A percentile compares a stretch with the other conserved stretches of the same genome.
These are phyloP conservation scores for Amphirosellinia nigrospora DNA, from an alignment of 495 filamentous ascomycete species.

Conservation along the genomic window DNA sequence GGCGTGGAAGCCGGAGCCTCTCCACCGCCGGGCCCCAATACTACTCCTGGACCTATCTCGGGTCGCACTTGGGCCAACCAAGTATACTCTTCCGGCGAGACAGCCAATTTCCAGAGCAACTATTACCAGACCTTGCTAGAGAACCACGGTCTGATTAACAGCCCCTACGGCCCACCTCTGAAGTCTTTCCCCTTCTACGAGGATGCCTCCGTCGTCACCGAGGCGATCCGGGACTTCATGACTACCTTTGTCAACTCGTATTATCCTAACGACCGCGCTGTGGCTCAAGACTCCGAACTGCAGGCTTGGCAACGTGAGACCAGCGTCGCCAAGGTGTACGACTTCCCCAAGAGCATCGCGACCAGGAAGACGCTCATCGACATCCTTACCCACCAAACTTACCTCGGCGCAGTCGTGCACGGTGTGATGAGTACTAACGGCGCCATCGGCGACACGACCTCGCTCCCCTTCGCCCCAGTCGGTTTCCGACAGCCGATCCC, in stretches of 20 bases:
- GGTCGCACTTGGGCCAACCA: conserved; percentile 20
- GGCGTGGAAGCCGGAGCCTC: conserved; percentile 28
- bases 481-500: conserved; percentile 45
- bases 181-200: conserved; percentile 46
- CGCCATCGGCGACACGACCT: conserved; percentile 31
- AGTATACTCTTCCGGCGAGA: conserved; percentile 18
- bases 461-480: conserved; percentile 44
- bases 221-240: conserved; percentile 38
- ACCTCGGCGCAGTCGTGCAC: conserved; percentile 31
- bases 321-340: conserved; percentile 31
- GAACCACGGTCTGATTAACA: conserved; percentile 41
- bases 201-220: conserved; percentile 38
- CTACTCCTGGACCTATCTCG: conserved; percentile 15
- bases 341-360: conserved; percentile 33
- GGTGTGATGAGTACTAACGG: conserved; percentile 43
- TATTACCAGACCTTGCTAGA: conserved; percentile 43
- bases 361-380: conserved; percentile 36
- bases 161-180: conserved; percentile 35
- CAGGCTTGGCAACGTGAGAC: conserved; percentile 41
- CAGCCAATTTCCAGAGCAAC: conserved; percentile 41
- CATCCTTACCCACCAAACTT: conserved; percentile 42
- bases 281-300: conserved; percentile 41
- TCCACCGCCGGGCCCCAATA: conserved; percentile 21
- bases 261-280: conserved; percentile 32
- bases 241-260: conserved; percentile 42